Evolutionary conservation across 2,329 filamentous ascomycete species (phyloP), one percentile per base, ranked within the genome.

Genomic region (Macrophomina phaseolina): DNA sequence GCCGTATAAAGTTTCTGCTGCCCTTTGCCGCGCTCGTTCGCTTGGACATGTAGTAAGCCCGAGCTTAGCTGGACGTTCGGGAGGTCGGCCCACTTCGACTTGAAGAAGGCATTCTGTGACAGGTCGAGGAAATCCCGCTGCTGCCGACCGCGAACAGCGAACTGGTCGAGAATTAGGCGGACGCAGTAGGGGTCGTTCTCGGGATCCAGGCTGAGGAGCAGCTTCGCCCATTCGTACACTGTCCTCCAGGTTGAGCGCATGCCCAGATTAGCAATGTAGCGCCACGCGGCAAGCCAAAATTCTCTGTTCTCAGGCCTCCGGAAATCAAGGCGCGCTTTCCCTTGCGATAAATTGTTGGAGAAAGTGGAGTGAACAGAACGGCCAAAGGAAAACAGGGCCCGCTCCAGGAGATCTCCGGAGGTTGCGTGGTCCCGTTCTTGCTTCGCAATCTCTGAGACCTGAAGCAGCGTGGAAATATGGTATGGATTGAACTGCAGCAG

Each of bases 211-310:
- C 89, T 87, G 36, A 96, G 84, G 9, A 97, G 82, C 5, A 98
- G 81, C 79, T 95, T 97, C 6, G 92, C 87, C 94, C 95, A 99
- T 78, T 98, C 95, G 56, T 97, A 88, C 0, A 93, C 93, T 0
- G 95, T 98, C 55, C 93, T 87, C 84, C 93, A 97, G 1, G 94
- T 97, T n/a, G 94, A 93, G 72, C 96, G 94, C 80, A 93, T 89
- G 16, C 93, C 86, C 28, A 99, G 83, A 70, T 92, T 95, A 71
- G 87, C 88, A 72, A 98, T 90, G 73, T 97, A 97, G 71, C 94
- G 89, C 83, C 93, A 97, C 8, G 90, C 91, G 1, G 93, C 91
- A 42, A 98, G 87, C 89, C 92, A 97, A 70, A 99, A 89, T 77
- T 98, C 94, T 51, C 95, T 87, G 77, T 98, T 98, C 77, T 97